Evolutionary conservation across 306 rosid genomes (phyloP), one percentile per base, ranked within the genome.

Genomic region (Psophocarpus tetragonolobus): DNA sequence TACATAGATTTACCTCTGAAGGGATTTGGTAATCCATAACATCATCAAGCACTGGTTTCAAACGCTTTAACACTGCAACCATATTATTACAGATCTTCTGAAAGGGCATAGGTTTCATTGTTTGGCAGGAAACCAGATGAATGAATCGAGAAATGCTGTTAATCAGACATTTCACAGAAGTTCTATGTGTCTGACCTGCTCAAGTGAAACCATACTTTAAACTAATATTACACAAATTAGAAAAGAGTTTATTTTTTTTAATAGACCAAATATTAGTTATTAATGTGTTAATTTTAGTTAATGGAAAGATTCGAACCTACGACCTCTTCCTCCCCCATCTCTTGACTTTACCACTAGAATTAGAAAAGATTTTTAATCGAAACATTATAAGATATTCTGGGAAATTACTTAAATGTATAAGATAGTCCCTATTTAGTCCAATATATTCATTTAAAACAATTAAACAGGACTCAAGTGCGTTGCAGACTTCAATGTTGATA

Each of bases 141-240:
- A 92, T 76, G 82, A 96, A 90, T 78, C 99, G 90, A 84, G 97
- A 87, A 79, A 91, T 92, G 87, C 98, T 92, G 91, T 96, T 96
- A 82, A 87, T 86, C 30, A 92, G 91, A 87, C 97, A 93, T 92
- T 87, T 87, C 58, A 87, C 83, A 70, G 96, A 79, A 83, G 85
- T 36, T 67, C 86, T 80, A 77, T 91, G 93, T 82, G 87, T 91
- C 83, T 85, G 87, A 81, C 93, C 99, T 92, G 91, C 72, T 78
- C 51, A 30, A 44, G 83, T 45, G 71, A 84, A 81, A 72, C 35
- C 68, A 75, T 57, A 69, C 27, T 62, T 81, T 50, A 78, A 77
- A 71, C 48, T 24, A 81, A 75, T 62, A 50, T 26, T 41, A 61
- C 30, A 73, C 7, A 15, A 47, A 65, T 57, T 54, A 72, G 38